Evolutionary conservation across 768 basidiomycete genomes (phyloP).

Genomic region (Antrodiella citrinella): DNA sequence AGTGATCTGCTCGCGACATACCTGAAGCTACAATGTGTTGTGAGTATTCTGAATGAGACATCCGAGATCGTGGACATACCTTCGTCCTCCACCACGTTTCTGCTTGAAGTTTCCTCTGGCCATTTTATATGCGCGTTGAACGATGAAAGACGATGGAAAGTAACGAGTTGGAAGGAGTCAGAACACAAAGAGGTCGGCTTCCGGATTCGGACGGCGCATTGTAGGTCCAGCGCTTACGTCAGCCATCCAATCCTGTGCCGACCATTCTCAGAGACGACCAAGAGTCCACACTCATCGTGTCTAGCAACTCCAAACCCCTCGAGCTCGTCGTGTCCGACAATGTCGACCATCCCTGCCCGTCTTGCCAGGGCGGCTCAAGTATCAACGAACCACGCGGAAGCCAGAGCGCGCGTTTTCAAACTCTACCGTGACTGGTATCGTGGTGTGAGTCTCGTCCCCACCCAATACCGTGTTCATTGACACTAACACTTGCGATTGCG

Average conservation of each 20-base stretch:
- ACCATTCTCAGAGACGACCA: background rate
- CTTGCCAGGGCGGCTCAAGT: constrained; percentile 63
- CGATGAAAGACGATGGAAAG: constrained; percentile 1
- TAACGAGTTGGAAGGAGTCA: too few species aligned
- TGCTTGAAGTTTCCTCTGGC: constrained; percentile 72
- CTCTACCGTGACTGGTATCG: constrained; percentile 95
- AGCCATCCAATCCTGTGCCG: background rate
- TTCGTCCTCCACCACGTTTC: constrained; percentile 82
- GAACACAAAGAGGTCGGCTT: background rate
- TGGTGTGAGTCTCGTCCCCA: constrained; percentile 62
- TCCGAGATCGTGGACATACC: constrained; percentile 14
- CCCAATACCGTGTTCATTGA: constrained; percentile 7
- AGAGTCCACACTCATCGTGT: too few species aligned
- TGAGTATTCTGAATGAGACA: background rate
- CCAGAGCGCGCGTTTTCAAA: constrained; percentile 58
- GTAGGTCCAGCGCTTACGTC: background rate
- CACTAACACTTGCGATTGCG: background rate
- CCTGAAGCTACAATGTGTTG: constrained; percentile 45
- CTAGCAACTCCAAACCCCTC: background rate
- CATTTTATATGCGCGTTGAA: constrained; percentile 9
- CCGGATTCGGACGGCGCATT: background rate
- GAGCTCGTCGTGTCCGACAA: constrained; percentile 17
- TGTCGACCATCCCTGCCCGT: constrained; percentile 86
- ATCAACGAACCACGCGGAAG: constrained; percentile 51
- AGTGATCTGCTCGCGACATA: constrained; percentile 21